Percentiles rank a stretch among this genome's conserved stretches.
These are phyloP conservation scores for Fomes fomentarius DNA, from an alignment of 1,284 basidiomycete genomes.

Conservation along the genomic window DNA sequence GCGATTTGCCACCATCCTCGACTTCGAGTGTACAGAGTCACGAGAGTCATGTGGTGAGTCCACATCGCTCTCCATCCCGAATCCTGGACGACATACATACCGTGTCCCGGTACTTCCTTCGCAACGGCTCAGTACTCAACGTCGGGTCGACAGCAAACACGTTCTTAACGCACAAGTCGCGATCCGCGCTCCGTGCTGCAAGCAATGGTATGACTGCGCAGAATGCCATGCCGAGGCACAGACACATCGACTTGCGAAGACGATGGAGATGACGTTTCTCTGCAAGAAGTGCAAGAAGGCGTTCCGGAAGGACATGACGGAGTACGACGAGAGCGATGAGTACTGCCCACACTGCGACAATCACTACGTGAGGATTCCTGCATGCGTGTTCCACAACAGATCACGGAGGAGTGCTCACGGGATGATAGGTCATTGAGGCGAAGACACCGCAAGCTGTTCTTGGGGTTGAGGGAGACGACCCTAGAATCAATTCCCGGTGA, in stretches of 20 bases:
- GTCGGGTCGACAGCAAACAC: conserved; percentile 70
- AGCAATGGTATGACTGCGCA: conserved; percentile 94
- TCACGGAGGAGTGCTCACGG: neutral
- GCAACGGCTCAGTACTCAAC: neutral
- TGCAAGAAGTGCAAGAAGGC: conserved; percentile 99
- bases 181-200: conserved; percentile 93
- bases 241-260: conserved; percentile 76
- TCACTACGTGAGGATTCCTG: conserved; percentile 80
- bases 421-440: conserved; percentile 83
- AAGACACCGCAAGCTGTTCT: conserved; percentile 89
- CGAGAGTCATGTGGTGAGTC: too few relatives aligned
- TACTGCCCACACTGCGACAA: conserved; percentile 99
- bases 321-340: conserved; percentile 95
- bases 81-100: too few relatives aligned
- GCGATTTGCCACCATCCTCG: too few relatives aligned
- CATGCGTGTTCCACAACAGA: neutral
- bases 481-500: conserved; percentile 83
- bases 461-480: conserved; percentile 90
- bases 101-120: neutral
- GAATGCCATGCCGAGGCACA: conserved; percentile 90
- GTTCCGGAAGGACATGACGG: conserved; percentile 91
- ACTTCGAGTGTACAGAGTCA: too few relatives aligned
- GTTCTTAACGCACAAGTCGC: conserved; percentile 92
- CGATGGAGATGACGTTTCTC: conserved; percentile 89
- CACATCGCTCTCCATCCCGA: too few relatives aligned